These are phyloP conservation scores for Arabis alpina DNA, from an alignment of 345 rosid genomes.

Conservation along the genomic window DNA sequence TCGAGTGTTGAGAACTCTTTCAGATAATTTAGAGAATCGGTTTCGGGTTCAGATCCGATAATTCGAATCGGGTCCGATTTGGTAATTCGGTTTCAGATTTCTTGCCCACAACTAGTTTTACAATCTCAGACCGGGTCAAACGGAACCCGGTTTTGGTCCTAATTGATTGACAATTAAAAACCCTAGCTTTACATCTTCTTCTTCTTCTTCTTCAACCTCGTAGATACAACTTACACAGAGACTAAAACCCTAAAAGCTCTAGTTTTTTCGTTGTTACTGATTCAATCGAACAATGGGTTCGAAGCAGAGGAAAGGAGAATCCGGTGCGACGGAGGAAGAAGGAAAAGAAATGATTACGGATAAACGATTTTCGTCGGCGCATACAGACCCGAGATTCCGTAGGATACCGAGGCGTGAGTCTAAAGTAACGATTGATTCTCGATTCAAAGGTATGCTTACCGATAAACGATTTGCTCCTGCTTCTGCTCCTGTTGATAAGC, in stretches of 20 bases:
- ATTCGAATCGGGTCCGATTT: no score
- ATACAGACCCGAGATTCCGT: constrained; percentile 88
- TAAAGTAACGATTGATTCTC: constrained; percentile 75
- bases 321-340: constrained; percentile 28
- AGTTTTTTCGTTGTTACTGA: neutral
- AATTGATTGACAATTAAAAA: neutral
- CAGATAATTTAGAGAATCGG: no score
- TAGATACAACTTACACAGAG: neutral
- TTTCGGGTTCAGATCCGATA: no score
- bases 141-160: no score
- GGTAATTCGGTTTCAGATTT: no score
- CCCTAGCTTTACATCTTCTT: neutral
- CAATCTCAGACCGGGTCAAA: no score
- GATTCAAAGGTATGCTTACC: constrained; percentile 62
- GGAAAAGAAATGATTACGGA: constrained; percentile 52
- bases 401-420: constrained; percentile 63
- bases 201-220: neutral
- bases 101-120: no score
- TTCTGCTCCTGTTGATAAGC: constrained; percentile 69
- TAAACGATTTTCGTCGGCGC: constrained; percentile 67
- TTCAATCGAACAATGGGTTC: constrained; percentile 28
- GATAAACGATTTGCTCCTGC: constrained; percentile 63
- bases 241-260: constrained; percentile 26
- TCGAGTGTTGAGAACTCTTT: no score
- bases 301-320: constrained; percentile 28